A percentile compares a stretch with the other conserved stretches of the same genome.
Conservation (phyloP, 2,329 filamentous ascomycete species). For the Cytospora chrysosperma region DNA sequence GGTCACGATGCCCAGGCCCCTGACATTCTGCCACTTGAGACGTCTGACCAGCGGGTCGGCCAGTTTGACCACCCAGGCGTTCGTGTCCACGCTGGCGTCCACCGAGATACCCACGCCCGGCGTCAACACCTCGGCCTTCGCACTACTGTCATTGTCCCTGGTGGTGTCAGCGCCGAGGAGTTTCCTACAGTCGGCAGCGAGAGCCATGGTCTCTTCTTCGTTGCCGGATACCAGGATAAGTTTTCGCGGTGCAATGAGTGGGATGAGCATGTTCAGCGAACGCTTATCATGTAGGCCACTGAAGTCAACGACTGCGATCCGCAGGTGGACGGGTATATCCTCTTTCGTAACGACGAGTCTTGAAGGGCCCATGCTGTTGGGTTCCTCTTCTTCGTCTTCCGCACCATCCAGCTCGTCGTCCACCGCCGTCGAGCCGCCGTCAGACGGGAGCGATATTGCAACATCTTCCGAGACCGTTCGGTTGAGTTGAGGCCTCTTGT, state of each 20-base stretch:
- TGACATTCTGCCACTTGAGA: slow-evolving; percentile 92
- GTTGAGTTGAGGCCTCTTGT: slow-evolving; percentile 59
- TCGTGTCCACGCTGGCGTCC: slow-evolving; percentile 94
- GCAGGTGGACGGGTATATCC: slow-evolving; percentile 66
- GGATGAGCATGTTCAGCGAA: slow-evolving; percentile 90
- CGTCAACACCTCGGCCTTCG: slow-evolving; percentile 73
- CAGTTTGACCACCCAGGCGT: slow-evolving; percentile 93
- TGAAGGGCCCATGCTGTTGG: slow-evolving; percentile 60
- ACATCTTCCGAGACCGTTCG: slow-evolving; percentile 46
- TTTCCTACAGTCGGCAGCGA: slow-evolving; percentile 78
- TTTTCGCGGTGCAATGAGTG: slow-evolving; percentile 89
- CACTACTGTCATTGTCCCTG: slow-evolving; percentile 36
- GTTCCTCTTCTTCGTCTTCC: slow-evolving; percentile 53
- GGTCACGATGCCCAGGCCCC: slow-evolving; percentile 87
- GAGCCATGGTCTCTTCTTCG: slow-evolving; percentile 70
- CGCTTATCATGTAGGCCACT: slow-evolving; percentile 90
- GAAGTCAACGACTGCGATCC: slow-evolving; percentile 87
- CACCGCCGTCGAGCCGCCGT: slow-evolving; percentile 37
- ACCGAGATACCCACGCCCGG: slow-evolving; percentile 71
- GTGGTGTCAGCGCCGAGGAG: slow-evolving; percentile 49
- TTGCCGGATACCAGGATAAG: slow-evolving; percentile 87
- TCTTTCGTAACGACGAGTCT: slow-evolving; percentile 69
- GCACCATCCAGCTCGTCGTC: slow-evolving; percentile 60
- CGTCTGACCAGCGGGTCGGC: slow-evolving; percentile 81
- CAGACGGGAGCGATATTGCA: slow-evolving; percentile 37